Base-by-base conservation (phyloP, 176 grass and related monocot genomes). In the Zizania latifolia region DNA sequence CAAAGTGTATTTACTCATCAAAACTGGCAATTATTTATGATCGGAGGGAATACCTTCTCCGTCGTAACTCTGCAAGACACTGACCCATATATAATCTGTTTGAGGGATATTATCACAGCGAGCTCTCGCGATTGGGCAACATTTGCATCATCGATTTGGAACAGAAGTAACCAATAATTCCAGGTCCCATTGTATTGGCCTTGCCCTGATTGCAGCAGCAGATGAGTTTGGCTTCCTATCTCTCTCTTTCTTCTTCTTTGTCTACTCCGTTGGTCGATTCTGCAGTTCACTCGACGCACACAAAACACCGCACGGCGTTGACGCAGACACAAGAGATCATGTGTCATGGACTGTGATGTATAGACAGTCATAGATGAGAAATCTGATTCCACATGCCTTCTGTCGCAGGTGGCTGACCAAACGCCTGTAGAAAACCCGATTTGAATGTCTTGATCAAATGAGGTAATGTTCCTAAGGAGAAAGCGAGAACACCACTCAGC, bases 401-500 rank as follows among this genome's bases (percentile, higher is more conserved):
- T n/a, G n/a, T n/a, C n/a, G n/a, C n/a, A n/a, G n/a, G n/a, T n/a
- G n/a, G n/a, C n/a, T n/a, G n/a, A n/a, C n/a, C n/a, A n/a, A n/a
- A n/a, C n/a, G n/a, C n/a, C n/a, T n/a, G n/a, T n/a, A n/a, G n/a
- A n/a, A n/a, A n/a, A n/a, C n/a, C n/a, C n/a, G n/a, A n/a, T n/a
- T n/a, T n/a, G n/a, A n/a, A n/a, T n/a, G n/a, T n/a, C n/a, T n/a
- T n/a, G n/a, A n/a, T n/a, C n/a, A n/a, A n/a, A 88, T 44, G 78
- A 90, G 71, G 91, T 84, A 15, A 70, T 90, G 65, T 83, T 93
- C 53, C n/a, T 90, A 1, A 79, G 13, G 85, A 94, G 11, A 81
- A 76, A 37, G 91, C 88, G 1, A 74, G 68, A 24, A 62, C 90
- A 17, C 81, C 77, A 7, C 63, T 43, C 78, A 6, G 65, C 86